phyloP scores from a whole-genome alignment of 2,329 filamentous ascomycete genomes.

The Calonectria henricotiae region DNA sequence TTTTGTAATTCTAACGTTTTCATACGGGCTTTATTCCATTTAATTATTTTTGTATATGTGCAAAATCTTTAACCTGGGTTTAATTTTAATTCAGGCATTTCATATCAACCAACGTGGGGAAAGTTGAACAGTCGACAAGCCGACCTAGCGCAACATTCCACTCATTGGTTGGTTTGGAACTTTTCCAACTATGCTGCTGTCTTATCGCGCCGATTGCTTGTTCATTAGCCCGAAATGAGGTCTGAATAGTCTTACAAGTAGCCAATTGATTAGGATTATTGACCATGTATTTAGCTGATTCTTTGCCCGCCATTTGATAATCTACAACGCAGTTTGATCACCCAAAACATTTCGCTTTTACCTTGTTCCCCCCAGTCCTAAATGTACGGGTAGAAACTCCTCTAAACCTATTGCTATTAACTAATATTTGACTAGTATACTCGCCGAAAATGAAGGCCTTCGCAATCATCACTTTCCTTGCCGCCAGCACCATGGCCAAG shows the following conservation, averaged over 20 bases:
- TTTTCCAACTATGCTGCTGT: slow-evolving; percentile 1
- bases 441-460: neutral
- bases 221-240: slow-evolving; percentile 7
- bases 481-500: neutral
- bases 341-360: neutral
- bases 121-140: neutral
- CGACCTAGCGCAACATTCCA: neutral
- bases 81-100: neutral
- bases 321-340: neutral
- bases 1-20: no score
- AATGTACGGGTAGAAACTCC: neutral
- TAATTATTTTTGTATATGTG: no score
- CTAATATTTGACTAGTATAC: neutral
- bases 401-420: no score
- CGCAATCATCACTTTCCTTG: neutral
- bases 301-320: no score
- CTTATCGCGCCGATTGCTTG: neutral
- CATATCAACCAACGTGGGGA: neutral
- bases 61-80: neutral
- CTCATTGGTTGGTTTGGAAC: neutral
- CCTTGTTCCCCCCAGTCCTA: neutral
- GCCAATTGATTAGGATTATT: neutral
- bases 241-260: neutral
- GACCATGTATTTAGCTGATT: neutral
- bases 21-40: no score